A percentile compares a stretch with the other conserved stretches of the same genome.
Evolutionary conservation across 306 rosid genomes (phyloP).

Genomic region (Sesbania bispinosa): DNA sequence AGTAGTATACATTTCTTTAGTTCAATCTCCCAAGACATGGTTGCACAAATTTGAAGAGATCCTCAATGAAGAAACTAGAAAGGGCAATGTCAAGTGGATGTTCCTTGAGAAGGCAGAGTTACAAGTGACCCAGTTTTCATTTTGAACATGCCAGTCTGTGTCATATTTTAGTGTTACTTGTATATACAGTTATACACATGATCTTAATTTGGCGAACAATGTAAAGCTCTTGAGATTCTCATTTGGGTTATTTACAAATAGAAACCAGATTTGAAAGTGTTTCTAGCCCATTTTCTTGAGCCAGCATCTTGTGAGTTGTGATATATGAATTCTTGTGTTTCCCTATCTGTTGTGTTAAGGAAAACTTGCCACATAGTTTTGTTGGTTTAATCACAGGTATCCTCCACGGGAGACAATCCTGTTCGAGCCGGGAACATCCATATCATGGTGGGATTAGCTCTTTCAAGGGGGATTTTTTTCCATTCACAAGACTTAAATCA

Average conservation of each 20-base stretch:
- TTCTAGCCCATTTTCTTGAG: neutral
- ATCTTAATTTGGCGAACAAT: constrained; percentile 10
- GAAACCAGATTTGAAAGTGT: neutral
- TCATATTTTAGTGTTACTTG: constrained; percentile 25
- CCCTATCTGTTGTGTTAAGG: neutral
- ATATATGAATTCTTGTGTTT: neutral
- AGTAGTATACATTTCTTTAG: neutral
- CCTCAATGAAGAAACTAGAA: constrained; percentile 11
- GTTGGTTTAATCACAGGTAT: no score
- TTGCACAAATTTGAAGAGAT: constrained; percentile 29
- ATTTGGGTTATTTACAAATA: neutral
- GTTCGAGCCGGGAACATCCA: no score
- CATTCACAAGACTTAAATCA: no score
- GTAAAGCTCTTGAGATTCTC: constrained; percentile 1
- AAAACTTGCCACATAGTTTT: neutral
- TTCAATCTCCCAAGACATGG: neutral
- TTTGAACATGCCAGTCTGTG: constrained; percentile 2
- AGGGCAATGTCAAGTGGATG: constrained; percentile 6
- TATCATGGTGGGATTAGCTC: no score
- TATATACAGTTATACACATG: constrained; percentile 21
- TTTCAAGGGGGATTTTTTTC: no score
- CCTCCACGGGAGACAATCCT: no score
- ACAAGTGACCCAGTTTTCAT: neutral
- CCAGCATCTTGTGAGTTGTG: neutral
- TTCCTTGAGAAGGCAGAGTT: constrained; percentile 4